phyloP scores from a whole-genome alignment of 1,284 basidiomycete species.

The Apiotrichum domesticum region DNA sequence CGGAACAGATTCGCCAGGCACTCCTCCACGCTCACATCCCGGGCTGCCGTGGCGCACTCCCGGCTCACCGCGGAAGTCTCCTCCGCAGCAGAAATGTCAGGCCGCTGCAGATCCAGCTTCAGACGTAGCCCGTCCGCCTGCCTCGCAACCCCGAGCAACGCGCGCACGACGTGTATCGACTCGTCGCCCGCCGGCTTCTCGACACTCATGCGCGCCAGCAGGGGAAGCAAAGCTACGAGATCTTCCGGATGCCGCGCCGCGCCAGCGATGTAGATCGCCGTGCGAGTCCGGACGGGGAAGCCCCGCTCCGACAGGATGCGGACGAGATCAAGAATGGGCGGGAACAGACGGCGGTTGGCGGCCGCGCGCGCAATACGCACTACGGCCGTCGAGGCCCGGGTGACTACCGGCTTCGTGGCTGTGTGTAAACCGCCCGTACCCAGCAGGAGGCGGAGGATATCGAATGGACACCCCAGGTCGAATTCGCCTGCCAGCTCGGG shows the following conservation, averaged over 20 bases:
- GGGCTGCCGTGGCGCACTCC: too few species aligned
- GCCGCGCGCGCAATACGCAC: conserved; percentile 3
- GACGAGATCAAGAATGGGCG: neutral
- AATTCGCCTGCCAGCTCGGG: neutral
- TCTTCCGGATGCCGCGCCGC: conserved; percentile 7
- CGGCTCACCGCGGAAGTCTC: too few species aligned
- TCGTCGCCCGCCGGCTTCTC: neutral
- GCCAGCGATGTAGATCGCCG: conserved; percentile 2
- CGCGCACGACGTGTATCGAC: neutral
- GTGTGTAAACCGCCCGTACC: neutral
- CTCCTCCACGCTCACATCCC: too few species aligned
- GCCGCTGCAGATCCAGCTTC: too few species aligned
- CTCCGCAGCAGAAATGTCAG: too few species aligned
- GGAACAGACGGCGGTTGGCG: neutral
- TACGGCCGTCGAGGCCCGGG: neutral
- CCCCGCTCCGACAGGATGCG: neutral
- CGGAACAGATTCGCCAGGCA: too few species aligned
- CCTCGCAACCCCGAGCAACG: neutral
- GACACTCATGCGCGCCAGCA: neutral
- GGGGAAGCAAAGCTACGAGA: neutral
- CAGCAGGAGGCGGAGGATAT: neutral
- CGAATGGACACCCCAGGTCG: neutral
- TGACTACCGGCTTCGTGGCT: neutral
- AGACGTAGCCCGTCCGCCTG: neutral
- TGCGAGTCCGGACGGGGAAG: neutral